These are phyloP conservation scores for Gloeopeniophorella convolvens DNA, from an alignment of 768 basidiomycete species.

Conservation along the genomic window DNA sequence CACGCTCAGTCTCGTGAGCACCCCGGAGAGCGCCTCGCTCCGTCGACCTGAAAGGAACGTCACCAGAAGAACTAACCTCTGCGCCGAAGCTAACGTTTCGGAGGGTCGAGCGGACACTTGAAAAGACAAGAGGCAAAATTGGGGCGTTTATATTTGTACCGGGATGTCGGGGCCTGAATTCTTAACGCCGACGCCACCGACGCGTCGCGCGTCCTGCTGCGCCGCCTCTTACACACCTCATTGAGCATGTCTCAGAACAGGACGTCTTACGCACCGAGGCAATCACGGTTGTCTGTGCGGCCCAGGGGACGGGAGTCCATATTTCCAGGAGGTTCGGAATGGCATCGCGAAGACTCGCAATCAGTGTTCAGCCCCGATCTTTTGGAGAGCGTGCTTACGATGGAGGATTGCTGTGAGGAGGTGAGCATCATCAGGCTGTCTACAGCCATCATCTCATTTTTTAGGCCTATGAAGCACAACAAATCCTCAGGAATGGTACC, in stretches of 20 bases:
- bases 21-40: conserved; percentile 59
- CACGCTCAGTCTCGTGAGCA: conserved; percentile 45
- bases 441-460: background rate
- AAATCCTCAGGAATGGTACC: conserved; percentile 62
- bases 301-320: conserved; percentile 55
- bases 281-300: conserved; percentile 45
- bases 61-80: conserved; percentile 50
- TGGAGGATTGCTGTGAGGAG: conserved; percentile 82
- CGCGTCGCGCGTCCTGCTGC: conserved; percentile 21
- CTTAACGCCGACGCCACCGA: conserved; percentile 23
- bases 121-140: conserved; percentile 23
- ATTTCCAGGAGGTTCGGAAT: conserved; percentile 59
- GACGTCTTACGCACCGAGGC: conserved; percentile 22
- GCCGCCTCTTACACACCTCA: background rate
- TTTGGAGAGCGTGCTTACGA: conserved; percentile 66
- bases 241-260: background rate
- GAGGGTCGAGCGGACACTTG: conserved; percentile 65
- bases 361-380: conserved; percentile 66
- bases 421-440: conserved; percentile 28
- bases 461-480: conserved; percentile 63
- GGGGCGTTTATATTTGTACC: conserved; percentile 22
- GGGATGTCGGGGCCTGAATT: conserved; percentile 18
- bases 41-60: conserved; percentile 69
- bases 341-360: conserved; percentile 57
- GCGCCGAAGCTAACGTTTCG: conserved; percentile 54